phyloP scores from a whole-genome alignment of 1,139 yeast species.

The Yamadazyma atlantica region DNA sequence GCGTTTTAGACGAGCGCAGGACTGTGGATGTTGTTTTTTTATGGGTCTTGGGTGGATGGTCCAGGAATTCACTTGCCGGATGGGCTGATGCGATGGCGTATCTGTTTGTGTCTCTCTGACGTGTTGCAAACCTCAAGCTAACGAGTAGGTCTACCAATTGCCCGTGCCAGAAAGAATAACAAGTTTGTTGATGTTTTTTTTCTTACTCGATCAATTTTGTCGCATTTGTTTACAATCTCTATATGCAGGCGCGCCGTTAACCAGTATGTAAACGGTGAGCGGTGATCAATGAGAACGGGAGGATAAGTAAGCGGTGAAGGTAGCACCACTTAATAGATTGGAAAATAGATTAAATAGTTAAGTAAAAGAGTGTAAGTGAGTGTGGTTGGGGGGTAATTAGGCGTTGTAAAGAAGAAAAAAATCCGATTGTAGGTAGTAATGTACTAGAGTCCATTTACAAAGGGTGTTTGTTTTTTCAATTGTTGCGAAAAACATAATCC shows the following conservation, averaged over 20 bases:
- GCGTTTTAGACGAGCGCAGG: too few relatives aligned
- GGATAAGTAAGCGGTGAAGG: not conserved
- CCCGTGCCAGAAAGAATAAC: not conserved
- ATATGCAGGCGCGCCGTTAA: not conserved
- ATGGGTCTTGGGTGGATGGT: too few relatives aligned
- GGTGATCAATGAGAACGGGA: not conserved
- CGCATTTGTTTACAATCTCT: not conserved
- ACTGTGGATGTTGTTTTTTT: too few relatives aligned
- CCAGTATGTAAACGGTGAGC: not conserved
- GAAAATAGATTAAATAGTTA: not conserved
- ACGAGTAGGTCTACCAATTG: not conserved
- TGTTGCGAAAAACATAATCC: not conserved
- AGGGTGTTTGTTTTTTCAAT: not conserved
- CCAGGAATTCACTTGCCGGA: too few relatives aligned
- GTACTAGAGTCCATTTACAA: too few relatives aligned
- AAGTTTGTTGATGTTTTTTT: not conserved
- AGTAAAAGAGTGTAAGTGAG: too few relatives aligned
- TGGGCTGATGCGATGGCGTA: too few relatives aligned
- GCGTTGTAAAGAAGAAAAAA: too few relatives aligned
- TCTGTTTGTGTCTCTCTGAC: too few relatives aligned
- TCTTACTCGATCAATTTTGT: slow-evolving; percentile 1
- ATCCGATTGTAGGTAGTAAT: too few relatives aligned
- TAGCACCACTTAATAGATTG: too few relatives aligned
- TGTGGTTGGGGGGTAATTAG: too few relatives aligned
- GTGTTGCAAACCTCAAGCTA: not conserved